Conservation (phyloP, 805 yeast species). For the Saccharomycopsis babjevae region DNA sequence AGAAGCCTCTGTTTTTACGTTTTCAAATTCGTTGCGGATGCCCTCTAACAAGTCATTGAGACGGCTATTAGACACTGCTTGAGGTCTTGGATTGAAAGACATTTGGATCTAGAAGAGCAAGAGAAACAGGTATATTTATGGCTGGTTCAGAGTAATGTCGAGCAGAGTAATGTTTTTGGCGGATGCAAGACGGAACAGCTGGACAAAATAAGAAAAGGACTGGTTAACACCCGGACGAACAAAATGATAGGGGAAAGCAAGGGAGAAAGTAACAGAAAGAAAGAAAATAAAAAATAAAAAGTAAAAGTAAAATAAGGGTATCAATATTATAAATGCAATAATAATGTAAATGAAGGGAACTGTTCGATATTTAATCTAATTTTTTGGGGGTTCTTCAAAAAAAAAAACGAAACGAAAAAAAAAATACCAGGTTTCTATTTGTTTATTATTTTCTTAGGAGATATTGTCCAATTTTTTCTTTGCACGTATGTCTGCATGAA, state of each 20-base stretch:
- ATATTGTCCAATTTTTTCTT: not conserved
- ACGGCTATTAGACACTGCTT: not conserved
- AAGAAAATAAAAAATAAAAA: not conserved
- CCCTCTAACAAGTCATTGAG: slow-evolving; percentile 74
- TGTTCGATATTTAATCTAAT: not conserved
- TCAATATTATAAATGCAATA: too few species aligned
- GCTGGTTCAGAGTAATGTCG: too few species aligned
- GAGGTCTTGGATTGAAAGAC: slow-evolving; percentile 4
- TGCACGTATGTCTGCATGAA: not conserved
- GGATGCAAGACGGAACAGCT: too few species aligned
- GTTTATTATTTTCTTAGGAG: not conserved
- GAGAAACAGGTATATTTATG: too few species aligned
- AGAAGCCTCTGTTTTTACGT: slow-evolving; percentile 75
- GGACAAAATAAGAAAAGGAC: too few species aligned
- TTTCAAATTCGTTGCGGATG: slow-evolving; percentile 82
- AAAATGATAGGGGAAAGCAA: too few species aligned
- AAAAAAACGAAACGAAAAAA: not conserved
- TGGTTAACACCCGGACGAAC: too few species aligned
- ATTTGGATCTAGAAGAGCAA: not conserved
- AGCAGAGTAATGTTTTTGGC: too few species aligned
- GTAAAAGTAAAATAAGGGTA: too few species aligned
- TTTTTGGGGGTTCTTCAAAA: not conserved
- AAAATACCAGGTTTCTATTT: not conserved
- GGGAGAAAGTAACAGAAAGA: too few species aligned
- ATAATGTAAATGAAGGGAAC: too few species aligned